Evolutionary conservation across 2,329 filamentous ascomycete species (phyloP).

Genomic region (Ascomycota sp.): DNA sequence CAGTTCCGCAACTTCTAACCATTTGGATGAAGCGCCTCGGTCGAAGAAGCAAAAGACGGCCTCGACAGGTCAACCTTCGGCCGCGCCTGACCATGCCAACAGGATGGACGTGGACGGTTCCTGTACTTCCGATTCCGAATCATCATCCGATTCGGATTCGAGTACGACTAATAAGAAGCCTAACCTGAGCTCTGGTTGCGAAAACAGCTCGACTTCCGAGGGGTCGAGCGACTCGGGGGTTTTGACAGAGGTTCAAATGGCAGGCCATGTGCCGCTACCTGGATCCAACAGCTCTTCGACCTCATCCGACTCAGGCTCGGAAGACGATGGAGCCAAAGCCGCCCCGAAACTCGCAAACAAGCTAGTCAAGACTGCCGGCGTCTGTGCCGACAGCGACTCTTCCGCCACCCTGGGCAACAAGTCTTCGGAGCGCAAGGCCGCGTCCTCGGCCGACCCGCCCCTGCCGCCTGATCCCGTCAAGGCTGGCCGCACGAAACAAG

Average conservation of each 20-base stretch:
- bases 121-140: constrained; percentile 11
- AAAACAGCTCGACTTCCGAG: too few relatives aligned
- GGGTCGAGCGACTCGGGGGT: too few relatives aligned
- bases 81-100: too few relatives aligned
- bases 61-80: too few relatives aligned
- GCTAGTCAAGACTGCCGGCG: too few relatives aligned
- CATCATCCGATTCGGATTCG: constrained; percentile 17
- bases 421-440: constrained; percentile 18
- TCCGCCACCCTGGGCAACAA: constrained; percentile 31
- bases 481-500: constrained; percentile 26
- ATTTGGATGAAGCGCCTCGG: constrained; percentile 25
- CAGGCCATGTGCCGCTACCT: constrained; percentile 20
- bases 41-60: constrained; percentile 31
- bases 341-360: constrained; percentile 8
- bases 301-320: constrained; percentile 16
- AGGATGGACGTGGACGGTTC: constrained; percentile 8
- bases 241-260: constrained; percentile 14
- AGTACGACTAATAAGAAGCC: neutral
- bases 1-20: constrained; percentile 19
- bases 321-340: constrained; percentile 10
- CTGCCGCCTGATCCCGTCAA: constrained; percentile 29
- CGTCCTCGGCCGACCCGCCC: constrained; percentile 22
- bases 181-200: constrained; percentile 8
- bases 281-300: constrained; percentile 18
- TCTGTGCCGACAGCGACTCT: too few relatives aligned